These are phyloP conservation scores for Yamadazyma buinensis DNA, from an alignment of 1,139 yeast genomes.

Conservation along the genomic window DNA sequence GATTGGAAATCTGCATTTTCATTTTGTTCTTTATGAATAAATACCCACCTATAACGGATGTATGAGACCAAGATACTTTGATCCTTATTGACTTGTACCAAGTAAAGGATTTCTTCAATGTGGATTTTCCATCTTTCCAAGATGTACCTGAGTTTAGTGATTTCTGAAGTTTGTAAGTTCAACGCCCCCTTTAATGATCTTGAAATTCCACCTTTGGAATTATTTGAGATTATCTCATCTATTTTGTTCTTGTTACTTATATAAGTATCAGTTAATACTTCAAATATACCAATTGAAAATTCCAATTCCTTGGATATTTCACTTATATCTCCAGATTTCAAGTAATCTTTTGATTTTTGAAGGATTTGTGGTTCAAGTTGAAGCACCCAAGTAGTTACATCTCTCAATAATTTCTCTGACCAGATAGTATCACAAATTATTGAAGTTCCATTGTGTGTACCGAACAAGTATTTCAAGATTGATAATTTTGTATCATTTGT, in stretches of 20 bases:
- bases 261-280: conserved; percentile 52
- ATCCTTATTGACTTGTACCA: background rate
- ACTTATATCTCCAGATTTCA: conserved; percentile 1
- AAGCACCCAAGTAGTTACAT: conserved; percentile 31
- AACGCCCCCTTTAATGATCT: conserved; percentile 22
- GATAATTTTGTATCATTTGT: conserved; percentile 28
- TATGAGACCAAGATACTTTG: conserved; percentile 2
- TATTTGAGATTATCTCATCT: conserved; percentile 14
- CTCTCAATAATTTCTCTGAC: conserved; percentile 20
- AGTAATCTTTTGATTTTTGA: conserved; percentile 1
- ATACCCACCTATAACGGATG: conserved; percentile 33
- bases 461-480: conserved; percentile 40
- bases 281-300: conserved; percentile 40
- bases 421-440: conserved; percentile 24
- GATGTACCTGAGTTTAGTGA: conserved; percentile 36
- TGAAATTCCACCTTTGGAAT: conserved; percentile 17
- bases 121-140: conserved; percentile 35
- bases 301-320: conserved; percentile 6
- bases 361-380: conserved; percentile 24
- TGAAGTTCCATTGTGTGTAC: conserved; percentile 15
- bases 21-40: conserved; percentile 27
- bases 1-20: conserved; percentile 30
- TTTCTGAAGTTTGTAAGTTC: conserved; percentile 28
- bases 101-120: conserved; percentile 7
- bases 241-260: conserved; percentile 30